Evolutionary conservation across 129 eudicot genomes (phyloP), one percentile per base, ranked within the genome.

Genomic region (Logfia minima): DNA sequence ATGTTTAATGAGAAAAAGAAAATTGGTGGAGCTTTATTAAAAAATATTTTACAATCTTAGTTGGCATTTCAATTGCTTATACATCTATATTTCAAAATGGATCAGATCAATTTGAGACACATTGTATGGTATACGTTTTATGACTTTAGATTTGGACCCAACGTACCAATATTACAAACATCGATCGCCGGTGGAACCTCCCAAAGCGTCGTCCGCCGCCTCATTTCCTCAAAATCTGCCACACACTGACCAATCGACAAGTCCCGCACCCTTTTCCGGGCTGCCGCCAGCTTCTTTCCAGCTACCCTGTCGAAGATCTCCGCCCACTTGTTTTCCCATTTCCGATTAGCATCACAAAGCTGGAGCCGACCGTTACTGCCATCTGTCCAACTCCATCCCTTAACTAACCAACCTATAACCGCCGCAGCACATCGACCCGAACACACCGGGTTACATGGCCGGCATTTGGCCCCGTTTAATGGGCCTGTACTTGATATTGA

Each of bases 241-340:
- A 89, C 85, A 65, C 98, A 93, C 68, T 76, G 66, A 16, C 77
- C 77, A 71, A 87, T 39, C 24, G 72, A 75, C 85, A 89, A 80
- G 7, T 28, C 64, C 66, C 65, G 5, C 2, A 81, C 80, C 23
- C 79, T 69, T 76, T 80, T 79, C 72, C 98, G 83, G 16, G 56
- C 80, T n/a, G 66, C 68, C 3, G 92, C 93, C 14, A 91, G 48
- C 29, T 78, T 80, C 62, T 81, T 68, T 14, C 96, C 98, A 1
- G 85, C 93, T 4, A 55, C 80, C 0, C 34, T 5, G 69, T 93
- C 98, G 23, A 91, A 93, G 1, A 87, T 2, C n/a, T 72, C 48
- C 55, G 86, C 92, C 98, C 98, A 91, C 7, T 93, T 96, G 16
- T 62, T 61, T 43, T 93, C 97, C 97, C 96, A 93, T 26, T 81